Evolutionary conservation across 345 rosid species (phyloP), one percentile per base, ranked within the genome.

Genomic region (Gossypium ekmanianum): DNA sequence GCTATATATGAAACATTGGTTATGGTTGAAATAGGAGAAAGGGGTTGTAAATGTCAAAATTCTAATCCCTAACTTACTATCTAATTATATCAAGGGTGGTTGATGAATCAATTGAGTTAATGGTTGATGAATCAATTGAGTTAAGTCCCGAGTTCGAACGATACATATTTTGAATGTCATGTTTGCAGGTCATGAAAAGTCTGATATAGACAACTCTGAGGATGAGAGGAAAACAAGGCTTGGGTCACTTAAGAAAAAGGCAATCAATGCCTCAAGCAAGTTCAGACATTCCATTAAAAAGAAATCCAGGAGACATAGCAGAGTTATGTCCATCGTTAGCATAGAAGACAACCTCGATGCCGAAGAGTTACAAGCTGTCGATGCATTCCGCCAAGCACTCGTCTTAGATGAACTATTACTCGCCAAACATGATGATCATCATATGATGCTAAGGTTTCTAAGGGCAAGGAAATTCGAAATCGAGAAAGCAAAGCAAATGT

Each of bases 401-500:
- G 86, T 94, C 56, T 79, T 92, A 65, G 98, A 94, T 2, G 97
- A 94, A 77, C 76, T 92, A 16, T 81, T 94, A 41, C 94, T 97
- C 9, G 76, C 83, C 9, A 94, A 80, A 61, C 97, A 89, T 13
- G 98, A 92, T 76, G 97, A 91, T 76, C 91, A 81, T 75, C 93
- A 87, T 61, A 82, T 81, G 90, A 89, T 92, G 97, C 93, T 94
- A 72, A 84, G 98, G 51, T 94, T 94, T 78, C 84, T 94, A 71
- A 86, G 79, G 88, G 98, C 98, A 27, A 88, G 98, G 85, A 94
- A 91, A 81, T 94, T 89, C 65, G 98, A 92, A 43, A 55, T 85
- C 0, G 98, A 92, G 72, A 94, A 92, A 81, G 75, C 98, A 1
- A 94, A 94, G 87, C 93, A 89, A 79, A 92, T 94, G 97, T 94